Evolutionary conservation across 1,139 yeast genomes (phyloP), one percentile per base, ranked within the genome.

Genomic region (Pichia inconspicua): DNA sequence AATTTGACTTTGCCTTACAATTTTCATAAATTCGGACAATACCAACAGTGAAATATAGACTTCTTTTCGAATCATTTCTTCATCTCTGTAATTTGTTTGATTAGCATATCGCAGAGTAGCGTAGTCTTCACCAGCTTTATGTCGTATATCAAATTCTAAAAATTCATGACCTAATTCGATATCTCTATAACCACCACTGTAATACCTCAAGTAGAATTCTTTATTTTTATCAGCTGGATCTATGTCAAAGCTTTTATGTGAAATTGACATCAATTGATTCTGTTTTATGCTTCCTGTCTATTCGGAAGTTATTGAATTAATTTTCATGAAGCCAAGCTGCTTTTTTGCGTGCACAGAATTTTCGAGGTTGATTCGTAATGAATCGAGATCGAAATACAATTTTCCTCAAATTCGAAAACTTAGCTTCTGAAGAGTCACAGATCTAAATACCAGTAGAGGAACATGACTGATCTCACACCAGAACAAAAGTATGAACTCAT

Each of bases 401-500:
- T 22, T 22, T 22, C 22, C 5, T 22, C 22, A 22, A 22, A 22
- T 1, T 22, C 5, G 22, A 22, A 22, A 22, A 22, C 22, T 22
- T 22, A 22, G 22, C 5, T 22, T 22, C 1, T 22, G 22, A 22
- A 22, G 22, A 22, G 22, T 22, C 22, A 17, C 19, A 17, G 19
- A 17, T 17, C 19, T 17, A 17, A 17, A 17, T 17, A 17, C 19
- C 19, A 17, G 19, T 17, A 17, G 19, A 17, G 19, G 19, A 27
- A 27, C 30, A 27, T 57, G 55, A 44, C 48, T 53, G 46, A 54
- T 11, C 53, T 61, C 35, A 62, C 63, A 22, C 81, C 94, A 36
- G 71, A 73, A 46, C 85, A 84, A 59, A 84, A 87, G 64, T 86
- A 73, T 72, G 77, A 78, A 44, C 76, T 88, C 58, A 89, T 94